phyloP scores from a whole-genome alignment of 2,329 filamentous ascomycete genomes.

The Periglandula ipomoeae region DNA sequence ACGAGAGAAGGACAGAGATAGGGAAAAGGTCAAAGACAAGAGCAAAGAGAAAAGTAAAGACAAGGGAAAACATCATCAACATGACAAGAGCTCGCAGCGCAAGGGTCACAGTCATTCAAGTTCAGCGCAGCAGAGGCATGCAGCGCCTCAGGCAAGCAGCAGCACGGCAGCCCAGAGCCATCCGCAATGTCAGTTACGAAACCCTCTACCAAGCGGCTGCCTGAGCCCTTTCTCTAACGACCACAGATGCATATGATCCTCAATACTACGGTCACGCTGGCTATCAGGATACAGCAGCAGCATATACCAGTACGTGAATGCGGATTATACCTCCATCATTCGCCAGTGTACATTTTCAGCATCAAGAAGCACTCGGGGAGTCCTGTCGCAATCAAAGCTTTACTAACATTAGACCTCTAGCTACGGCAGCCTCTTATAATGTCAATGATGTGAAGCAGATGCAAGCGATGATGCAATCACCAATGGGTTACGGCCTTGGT shows the following conservation, averaged over 20 bases:
- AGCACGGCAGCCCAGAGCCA: neutral
- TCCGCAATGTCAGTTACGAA: neutral
- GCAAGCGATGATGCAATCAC: too few relatives aligned
- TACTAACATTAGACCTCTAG: too few relatives aligned
- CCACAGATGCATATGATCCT: neutral
- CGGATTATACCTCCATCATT: neutral
- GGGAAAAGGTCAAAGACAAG: neutral
- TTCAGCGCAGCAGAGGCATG: neutral
- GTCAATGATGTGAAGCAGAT: neutral
- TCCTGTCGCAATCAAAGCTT: too few relatives aligned
- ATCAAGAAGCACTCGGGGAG: neutral
- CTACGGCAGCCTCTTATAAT: neutral
- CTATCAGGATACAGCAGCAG: neutral
- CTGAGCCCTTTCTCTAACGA: neutral
- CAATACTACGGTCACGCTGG: neutral
- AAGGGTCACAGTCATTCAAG: neutral
- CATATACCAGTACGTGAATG: slow-evolving; percentile 1
- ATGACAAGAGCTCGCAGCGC: neutral
- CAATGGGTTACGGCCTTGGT: neutral
- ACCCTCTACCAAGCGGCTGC: neutral
- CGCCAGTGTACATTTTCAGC: neutral
- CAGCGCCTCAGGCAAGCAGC: neutral
- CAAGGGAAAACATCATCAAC: neutral
- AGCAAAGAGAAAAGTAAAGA: neutral
- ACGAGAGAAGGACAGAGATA: neutral